Percentiles rank a stretch among this genome's conserved stretches.
Conservation (phyloP, 1,139 yeast genomes). For the Debaryomyces udenii region DNA sequence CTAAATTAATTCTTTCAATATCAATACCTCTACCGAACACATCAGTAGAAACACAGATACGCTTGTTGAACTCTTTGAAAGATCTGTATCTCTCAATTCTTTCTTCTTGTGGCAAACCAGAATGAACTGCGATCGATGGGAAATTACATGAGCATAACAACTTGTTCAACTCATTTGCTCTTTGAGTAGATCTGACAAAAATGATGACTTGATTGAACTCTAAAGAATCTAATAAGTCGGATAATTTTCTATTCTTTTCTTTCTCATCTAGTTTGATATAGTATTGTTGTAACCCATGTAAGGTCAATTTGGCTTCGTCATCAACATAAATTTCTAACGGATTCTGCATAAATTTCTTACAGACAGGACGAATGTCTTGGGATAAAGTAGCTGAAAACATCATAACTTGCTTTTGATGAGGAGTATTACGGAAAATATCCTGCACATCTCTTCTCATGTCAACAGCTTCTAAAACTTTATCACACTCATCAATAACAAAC, state of each 20-base stretch:
- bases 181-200: slow-evolving; percentile 87
- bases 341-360: slow-evolving; percentile 97
- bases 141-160: slow-evolving; percentile 90
- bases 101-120: slow-evolving; percentile 96
- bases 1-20: slow-evolving; percentile 97
- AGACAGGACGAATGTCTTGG: slow-evolving; percentile 92
- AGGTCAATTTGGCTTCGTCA: slow-evolving; percentile 95
- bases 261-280: slow-evolving; percentile 85
- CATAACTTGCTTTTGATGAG: slow-evolving; percentile 99
- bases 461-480: slow-evolving; percentile 88
- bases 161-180: slow-evolving; percentile 91
- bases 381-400: slow-evolving; percentile 98
- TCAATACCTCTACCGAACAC: slow-evolving; percentile 99
- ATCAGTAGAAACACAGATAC: slow-evolving; percentile 98
- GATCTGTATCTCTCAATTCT: slow-evolving; percentile 96
- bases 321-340: slow-evolving; percentile 97
- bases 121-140: slow-evolving; percentile 97
- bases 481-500: slow-evolving; percentile 97
- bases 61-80: slow-evolving; percentile 97
- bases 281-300: slow-evolving; percentile 98
- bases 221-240: slow-evolving; percentile 88
- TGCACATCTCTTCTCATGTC: slow-evolving; percentile 99
- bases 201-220: slow-evolving; percentile 98
- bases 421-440: slow-evolving; percentile 96
- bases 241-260: slow-evolving; percentile 91